phyloP scores from a whole-genome alignment of 805 yeast genomes.

The Myxozyma monticola region DNA sequence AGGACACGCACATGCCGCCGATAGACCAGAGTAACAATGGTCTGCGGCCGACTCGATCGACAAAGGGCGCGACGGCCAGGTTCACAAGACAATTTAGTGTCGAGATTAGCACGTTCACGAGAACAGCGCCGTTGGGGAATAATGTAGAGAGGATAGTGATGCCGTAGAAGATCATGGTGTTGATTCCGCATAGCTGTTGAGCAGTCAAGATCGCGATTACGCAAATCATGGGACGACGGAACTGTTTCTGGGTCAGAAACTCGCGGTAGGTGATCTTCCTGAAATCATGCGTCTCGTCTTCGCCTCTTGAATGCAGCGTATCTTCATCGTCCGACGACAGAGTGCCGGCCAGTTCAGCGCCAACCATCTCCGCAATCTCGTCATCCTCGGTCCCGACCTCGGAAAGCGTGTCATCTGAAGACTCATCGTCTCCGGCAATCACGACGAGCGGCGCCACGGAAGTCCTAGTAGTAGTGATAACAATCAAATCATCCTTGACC shows the following conservation, averaged over 20 bases:
- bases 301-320: constrained; percentile 24
- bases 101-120: constrained; percentile 75
- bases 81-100: constrained; percentile 74
- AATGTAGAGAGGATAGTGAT: constrained; percentile 74
- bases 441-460: neutral
- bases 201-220: constrained; percentile 73
- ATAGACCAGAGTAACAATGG: constrained; percentile 70
- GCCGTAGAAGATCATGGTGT: constrained; percentile 90
- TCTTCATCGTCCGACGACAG: constrained; percentile 23
- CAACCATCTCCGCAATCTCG: constrained; percentile 2
- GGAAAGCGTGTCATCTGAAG: constrained; percentile 25
- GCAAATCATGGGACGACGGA: constrained; percentile 58
- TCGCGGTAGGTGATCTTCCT: constrained; percentile 29
- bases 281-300: constrained; percentile 16
- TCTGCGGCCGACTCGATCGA: constrained; percentile 76
- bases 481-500: constrained; percentile 3
- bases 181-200: constrained; percentile 92
- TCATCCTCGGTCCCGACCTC: constrained; percentile 14
- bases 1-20: constrained; percentile 62
- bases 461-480: neutral
- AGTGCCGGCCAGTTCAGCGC: neutral
- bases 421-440: neutral
- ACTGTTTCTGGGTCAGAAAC: constrained; percentile 56
- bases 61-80: constrained; percentile 65
- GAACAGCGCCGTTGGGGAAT: constrained; percentile 69